Evolutionary conservation across 2,329 filamentous ascomycete genomes (phyloP), one percentile per base, ranked within the genome.

Genomic region (Coniochaeta pulveracea): DNA sequence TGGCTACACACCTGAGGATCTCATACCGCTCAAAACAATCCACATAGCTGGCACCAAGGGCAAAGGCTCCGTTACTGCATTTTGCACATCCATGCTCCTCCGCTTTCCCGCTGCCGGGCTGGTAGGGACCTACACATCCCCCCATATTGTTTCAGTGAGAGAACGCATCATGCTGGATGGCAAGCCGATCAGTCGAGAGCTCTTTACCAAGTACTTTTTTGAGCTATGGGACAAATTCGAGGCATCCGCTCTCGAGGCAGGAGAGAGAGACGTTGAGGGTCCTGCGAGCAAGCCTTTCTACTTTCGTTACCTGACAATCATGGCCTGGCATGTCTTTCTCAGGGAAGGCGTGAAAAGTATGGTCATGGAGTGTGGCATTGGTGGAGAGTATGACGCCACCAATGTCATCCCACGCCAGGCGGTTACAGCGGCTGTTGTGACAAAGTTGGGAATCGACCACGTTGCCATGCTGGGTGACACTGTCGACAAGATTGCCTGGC

Each of bases 1-100:
- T 34, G 85, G 85, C 31, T 84, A 93, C 57, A 60, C 79, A n/a
- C 28, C 28, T 19, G 10, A 7, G n/a, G 28, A 31, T 19, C 28
- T 31, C 28, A 19, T 19, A 17, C 18, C 11, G 5, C 28, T 31
- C 17, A 22, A 22, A 15, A 31, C 28, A 8, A 22, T 96, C 39
- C 89, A 96, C 52, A 76, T 96, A 27, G 84, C 89, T 2, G 89
- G 89, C 10, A 95, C 88, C 4, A 96, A 95, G 54, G 89, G 89
- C 39, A 96, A 95, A 55, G 88, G 88, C 25, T 91, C 84, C 3
- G 86, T 85, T 1, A 84, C 83, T 43, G 81, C 88, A 8, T 89
- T 88, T 52, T 72, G 85, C 12, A 85, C 85, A 9, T 78, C 79
- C 3, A 83, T 93, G 41, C 64, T 94, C 18, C 14, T 10, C 28